Conservation (phyloP, 257 asterid species). For the Solanum sparsipilum region DNA sequence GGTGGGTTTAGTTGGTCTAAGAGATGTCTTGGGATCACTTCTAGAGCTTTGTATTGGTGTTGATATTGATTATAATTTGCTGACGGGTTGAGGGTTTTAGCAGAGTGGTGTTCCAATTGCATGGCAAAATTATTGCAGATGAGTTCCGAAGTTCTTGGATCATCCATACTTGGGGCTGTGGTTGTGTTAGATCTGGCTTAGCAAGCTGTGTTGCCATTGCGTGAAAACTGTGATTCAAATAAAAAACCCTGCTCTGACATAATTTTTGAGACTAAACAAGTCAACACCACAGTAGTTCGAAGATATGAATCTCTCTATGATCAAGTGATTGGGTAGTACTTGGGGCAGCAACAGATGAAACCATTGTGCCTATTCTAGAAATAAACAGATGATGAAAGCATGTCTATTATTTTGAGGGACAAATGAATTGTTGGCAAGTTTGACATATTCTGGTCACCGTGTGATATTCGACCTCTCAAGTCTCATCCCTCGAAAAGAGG, state of each 20-base stretch:
- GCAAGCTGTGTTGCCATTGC: background rate
- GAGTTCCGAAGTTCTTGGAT: background rate
- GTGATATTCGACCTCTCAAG: background rate
- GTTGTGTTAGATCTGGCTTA: background rate
- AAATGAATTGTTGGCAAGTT: background rate
- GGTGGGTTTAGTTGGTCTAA: background rate
- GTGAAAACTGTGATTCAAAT: background rate
- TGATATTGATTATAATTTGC: background rate
- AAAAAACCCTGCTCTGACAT: background rate
- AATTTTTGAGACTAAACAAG: background rate
- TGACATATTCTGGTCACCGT: background rate
- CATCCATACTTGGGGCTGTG: background rate
- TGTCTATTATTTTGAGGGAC: background rate
- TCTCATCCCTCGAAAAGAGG: background rate
- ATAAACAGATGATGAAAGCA: too few relatives aligned
- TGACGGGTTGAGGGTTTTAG: background rate
- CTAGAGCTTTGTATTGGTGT: background rate
- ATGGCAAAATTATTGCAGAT: background rate
- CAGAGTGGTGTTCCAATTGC: background rate
- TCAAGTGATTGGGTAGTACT: background rate
- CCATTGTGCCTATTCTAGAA: background rate
- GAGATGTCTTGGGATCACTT: background rate
- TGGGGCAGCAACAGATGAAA: background rate
- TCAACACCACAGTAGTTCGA: accelerated
- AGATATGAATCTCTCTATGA: background rate